Evolutionary conservation across 169 alveolate genomes (phyloP), one percentile per base, ranked within the genome.

Genomic region (Babesia divergens): DNA sequence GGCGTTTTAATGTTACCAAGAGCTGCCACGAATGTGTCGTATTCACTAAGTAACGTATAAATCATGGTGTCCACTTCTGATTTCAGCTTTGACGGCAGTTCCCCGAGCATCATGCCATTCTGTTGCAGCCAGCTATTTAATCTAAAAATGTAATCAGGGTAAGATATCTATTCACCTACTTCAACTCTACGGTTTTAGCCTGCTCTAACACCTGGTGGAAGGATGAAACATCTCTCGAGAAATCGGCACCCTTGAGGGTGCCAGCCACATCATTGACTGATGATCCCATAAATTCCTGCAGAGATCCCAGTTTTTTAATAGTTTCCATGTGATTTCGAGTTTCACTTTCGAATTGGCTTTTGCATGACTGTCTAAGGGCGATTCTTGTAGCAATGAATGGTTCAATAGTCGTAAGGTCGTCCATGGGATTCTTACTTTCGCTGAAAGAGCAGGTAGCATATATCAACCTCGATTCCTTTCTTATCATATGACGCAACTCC

Each of bases 111-210:
- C 31, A 40, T 46, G 8, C 51, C 72, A 26, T 46, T 62, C 18
- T 62, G 44, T 46, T 46, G 60, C 72, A 62, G 1, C 72, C 72
- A 62, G 9, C 47, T 62, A 50, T 62, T 62, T 1, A 62, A 3
- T 44, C 72, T 62, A 47, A 9, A 32, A 6, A 40, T 24, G 14
- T 1, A 24, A 43, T n/a, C 6, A 22, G 28, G 2, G 35, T 13
- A 2, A 38, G 1, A 3, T 14, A 40, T 24, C 1, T 5, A 3
- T 8, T n/a, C 7, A 29, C 72, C 1, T 2, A 62, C 72, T 20
- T 43, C 44, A 26, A 28, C 28, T 62, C 72, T 13, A 62, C 49
- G 4, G 58, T 59, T 2, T 43, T 62, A 4, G 72, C 72, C 16
- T 13, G 31, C 20, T 43, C 49, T 50, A 62, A 26, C 16, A 62